Percentiles rank a stretch among this genome's conserved stretches.
phyloP scores from a whole-genome alignment of 345 rosid species.

The Psidium friedrichsthalianum region DNA sequence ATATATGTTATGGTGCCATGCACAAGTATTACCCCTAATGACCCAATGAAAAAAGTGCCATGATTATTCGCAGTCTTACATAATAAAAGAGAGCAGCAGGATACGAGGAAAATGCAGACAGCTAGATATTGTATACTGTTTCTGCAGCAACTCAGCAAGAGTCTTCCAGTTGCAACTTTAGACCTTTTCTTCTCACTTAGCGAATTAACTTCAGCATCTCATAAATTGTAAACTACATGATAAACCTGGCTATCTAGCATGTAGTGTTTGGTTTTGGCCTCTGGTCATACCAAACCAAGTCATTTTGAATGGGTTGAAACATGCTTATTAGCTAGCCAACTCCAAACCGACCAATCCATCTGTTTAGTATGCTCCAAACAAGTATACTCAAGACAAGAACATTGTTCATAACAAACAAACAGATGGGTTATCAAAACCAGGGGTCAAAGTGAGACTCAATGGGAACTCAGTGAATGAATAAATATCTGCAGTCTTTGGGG shows the following conservation, averaged over 20 bases:
- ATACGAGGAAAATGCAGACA: not conserved
- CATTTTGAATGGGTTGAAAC: not conserved
- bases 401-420: not conserved
- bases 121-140: not conserved
- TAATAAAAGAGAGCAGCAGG: not conserved
- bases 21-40: not conserved
- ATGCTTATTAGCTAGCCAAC: not conserved
- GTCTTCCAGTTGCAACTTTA: not conserved
- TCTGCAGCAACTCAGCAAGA: not conserved
- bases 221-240: not conserved
- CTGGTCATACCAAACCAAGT: not conserved
- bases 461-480: not conserved
- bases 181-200: no score
- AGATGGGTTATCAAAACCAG: not conserved
- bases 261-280: not conserved
- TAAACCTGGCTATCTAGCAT: not conserved
- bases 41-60: not conserved
- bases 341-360: not conserved
- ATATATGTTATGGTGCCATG: not conserved
- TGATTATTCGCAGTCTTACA: not conserved
- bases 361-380: not conserved
- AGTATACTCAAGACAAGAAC: not conserved
- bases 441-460: not conserved
- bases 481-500: not conserved
- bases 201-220: not conserved